phyloP scores from a whole-genome alignment of 805 yeast genomes.

The Jamesozyma lodderae region DNA sequence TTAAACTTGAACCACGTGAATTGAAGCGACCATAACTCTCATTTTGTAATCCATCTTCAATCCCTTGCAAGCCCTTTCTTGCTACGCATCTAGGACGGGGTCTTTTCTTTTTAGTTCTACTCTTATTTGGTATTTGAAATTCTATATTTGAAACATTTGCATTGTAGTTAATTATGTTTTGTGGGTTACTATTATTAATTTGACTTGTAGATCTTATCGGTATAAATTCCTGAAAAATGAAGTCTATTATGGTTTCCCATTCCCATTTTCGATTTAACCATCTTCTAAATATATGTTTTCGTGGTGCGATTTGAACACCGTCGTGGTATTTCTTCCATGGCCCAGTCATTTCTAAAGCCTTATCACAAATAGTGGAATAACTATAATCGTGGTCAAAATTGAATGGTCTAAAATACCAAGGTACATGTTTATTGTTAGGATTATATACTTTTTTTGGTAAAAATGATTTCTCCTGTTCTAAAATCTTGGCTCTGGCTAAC shows the following conservation, averaged over 20 bases:
- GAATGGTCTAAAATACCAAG: conserved; percentile 2
- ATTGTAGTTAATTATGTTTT: not conserved
- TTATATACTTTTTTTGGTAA: conserved; percentile 3
- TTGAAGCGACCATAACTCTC: conserved; percentile 1
- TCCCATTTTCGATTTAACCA: conserved; percentile 8
- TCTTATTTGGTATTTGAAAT: not conserved
- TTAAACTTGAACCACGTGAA: conserved; percentile 1
- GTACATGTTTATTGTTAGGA: conserved; percentile 3
- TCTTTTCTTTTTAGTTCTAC: not conserved
- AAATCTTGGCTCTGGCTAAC: conserved; percentile 2
- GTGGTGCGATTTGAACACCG: conserved; percentile 2
- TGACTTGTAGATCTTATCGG: not conserved
- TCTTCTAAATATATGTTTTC: conserved; percentile 6
- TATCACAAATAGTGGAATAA: conserved; percentile 2
- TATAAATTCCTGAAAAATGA: conserved; percentile 2
- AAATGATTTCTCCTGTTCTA: conserved; percentile 1
- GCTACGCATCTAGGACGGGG: not conserved
- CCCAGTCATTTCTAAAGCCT: not conserved
- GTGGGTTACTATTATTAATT: not conserved
- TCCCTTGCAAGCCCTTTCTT: not conserved
- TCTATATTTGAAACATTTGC: not conserved
- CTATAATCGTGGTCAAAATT: conserved; percentile 5
- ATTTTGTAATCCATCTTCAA: not conserved
- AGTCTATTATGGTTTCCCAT: conserved; percentile 7
- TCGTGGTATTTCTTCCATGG: conserved; percentile 2